Evolutionary conservation across 345 rosid genomes (phyloP).

Genomic region (Lumnitzera racemosa): DNA sequence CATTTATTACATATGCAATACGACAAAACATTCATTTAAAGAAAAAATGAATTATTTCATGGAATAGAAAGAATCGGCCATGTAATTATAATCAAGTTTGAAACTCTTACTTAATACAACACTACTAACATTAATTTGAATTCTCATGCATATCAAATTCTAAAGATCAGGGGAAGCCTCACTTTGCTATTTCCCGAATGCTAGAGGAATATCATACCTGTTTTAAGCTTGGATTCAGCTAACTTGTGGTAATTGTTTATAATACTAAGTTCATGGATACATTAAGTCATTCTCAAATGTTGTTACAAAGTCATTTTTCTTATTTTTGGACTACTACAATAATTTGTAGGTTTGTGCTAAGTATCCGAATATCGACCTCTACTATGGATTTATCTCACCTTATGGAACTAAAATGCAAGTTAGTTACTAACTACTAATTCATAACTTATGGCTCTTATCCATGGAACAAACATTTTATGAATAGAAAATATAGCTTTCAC

Average conservation of each 20-base stretch:
- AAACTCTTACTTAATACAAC: too few relatives aligned
- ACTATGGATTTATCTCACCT: conserved; percentile 58
- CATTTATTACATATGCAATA: too few relatives aligned
- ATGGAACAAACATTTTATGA: not conserved
- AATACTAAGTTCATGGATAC: not conserved
- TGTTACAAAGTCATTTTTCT: conserved; percentile 9
- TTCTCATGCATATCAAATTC: conserved; percentile 7
- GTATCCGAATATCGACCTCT: conserved; percentile 49
- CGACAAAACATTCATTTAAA: too few relatives aligned
- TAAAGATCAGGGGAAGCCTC: conserved; percentile 34
- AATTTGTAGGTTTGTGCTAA: conserved; percentile 39
- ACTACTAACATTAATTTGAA: not conserved
- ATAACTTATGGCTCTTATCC: not conserved
- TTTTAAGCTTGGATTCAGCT: conserved; percentile 55
- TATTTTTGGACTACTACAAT: conserved; percentile 2
- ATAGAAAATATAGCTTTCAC: not conserved
- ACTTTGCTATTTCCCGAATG: conserved; percentile 30
- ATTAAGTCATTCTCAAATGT: conserved; percentile 1
- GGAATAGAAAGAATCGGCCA: too few relatives aligned
- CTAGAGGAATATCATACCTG: conserved; percentile 25
- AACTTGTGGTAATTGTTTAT: conserved; percentile 39
- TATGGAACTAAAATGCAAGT: conserved; percentile 53
- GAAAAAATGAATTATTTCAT: too few relatives aligned
- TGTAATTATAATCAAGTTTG: too few relatives aligned
- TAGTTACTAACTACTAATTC: not conserved